These are phyloP conservation scores for Pochonia chlamydosporia DNA, from an alignment of 2,329 filamentous ascomycete species.

Conservation along the genomic window DNA sequence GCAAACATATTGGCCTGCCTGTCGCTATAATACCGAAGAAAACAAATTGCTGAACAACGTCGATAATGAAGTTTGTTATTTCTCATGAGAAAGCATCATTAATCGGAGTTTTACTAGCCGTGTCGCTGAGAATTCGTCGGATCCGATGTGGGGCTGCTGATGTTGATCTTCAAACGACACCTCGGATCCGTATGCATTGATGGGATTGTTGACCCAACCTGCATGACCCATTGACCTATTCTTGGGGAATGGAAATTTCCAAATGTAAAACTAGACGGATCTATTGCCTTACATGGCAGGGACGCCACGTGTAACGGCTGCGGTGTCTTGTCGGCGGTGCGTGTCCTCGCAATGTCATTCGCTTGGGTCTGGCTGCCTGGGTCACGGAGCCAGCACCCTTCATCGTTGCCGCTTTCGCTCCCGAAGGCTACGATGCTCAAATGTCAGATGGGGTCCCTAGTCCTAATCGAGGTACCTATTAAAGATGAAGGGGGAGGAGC, in stretches of 20 bases:
- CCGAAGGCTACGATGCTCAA: too few relatives aligned
- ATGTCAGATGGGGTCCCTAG: too few relatives aligned
- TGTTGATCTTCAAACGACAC: neutral
- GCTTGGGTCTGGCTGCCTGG: too few relatives aligned
- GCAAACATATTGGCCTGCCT: neutral
- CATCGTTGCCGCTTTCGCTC: too few relatives aligned
- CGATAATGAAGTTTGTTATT: too few relatives aligned
- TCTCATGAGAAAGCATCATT: too few relatives aligned
- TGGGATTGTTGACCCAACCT: neutral
- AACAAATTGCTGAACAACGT: too few relatives aligned
- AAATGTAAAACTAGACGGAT: neutral
- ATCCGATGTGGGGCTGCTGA: slow-evolving; percentile 8
- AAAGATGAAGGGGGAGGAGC: too few relatives aligned
- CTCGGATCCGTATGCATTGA: neutral
- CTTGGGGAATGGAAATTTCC: neutral
- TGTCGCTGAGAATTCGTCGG: neutral
- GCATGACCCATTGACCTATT: neutral
- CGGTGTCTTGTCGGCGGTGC: neutral
- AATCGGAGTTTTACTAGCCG: neutral
- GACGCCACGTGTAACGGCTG: neutral
- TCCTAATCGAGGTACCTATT: too few relatives aligned
- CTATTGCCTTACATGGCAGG: neutral
- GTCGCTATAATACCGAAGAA: too few relatives aligned
- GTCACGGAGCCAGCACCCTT: too few relatives aligned
- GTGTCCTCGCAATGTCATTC: neutral